Percentiles rank a stretch among this genome's conserved stretches.
Evolutionary conservation across 176 grass and related monocot genomes (phyloP).

Genomic region (Stipa capillata): DNA sequence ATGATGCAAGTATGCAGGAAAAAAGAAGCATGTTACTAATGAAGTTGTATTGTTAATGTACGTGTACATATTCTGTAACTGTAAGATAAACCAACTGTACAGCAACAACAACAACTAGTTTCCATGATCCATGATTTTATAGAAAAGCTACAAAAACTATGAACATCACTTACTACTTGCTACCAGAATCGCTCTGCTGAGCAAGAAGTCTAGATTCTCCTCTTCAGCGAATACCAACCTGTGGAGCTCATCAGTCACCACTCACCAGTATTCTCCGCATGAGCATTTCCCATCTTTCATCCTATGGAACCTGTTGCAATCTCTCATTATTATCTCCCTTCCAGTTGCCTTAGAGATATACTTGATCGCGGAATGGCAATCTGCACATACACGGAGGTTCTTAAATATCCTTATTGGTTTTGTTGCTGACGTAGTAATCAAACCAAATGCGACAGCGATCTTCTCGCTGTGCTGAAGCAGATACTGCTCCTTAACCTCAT

Average conservation of each 20-base stretch:
- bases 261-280: constrained; percentile 64
- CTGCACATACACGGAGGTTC: constrained; percentile 71
- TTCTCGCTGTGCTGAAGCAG: constrained; percentile 92
- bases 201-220: not conserved
- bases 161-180: not conserved
- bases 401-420: constrained; percentile 91
- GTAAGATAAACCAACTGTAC: not conserved
- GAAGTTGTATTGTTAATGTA: not conserved
- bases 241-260: constrained; percentile 18
- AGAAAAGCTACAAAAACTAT: not conserved
- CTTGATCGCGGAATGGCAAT: constrained; percentile 73
- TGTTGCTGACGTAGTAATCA: constrained; percentile 42
- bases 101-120: not conserved
- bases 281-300: constrained; percentile 65
- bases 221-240: not conserved
- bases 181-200: not conserved
- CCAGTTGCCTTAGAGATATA: constrained; percentile 64
- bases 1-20: not conserved
- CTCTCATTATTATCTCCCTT: constrained; percentile 69
- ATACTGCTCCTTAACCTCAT: constrained; percentile 76
- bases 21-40: not conserved
- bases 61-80: not conserved
- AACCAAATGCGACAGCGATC: constrained; percentile 68
- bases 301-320: constrained; percentile 83
- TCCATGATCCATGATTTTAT: not conserved